A percentile compares a stretch with the other conserved stretches of the same genome.
phyloP scores from a whole-genome alignment of 2,329 filamentous ascomycete species.

The Cladosporium sp. region DNA sequence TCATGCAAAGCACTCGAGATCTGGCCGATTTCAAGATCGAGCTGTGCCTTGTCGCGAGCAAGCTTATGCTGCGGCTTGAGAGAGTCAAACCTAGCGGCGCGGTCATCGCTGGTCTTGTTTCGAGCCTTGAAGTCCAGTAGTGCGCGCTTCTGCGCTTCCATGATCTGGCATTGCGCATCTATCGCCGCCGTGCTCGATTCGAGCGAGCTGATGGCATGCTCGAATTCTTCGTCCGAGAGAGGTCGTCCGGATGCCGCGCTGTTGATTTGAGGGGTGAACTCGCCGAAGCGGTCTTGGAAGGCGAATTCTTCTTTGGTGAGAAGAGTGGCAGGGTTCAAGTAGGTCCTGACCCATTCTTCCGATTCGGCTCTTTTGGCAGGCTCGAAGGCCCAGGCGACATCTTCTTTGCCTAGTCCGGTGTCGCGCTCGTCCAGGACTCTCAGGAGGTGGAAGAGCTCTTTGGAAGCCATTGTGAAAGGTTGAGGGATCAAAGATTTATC shows the following conservation, averaged over 20 bases:
- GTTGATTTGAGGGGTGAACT: slow-evolving; percentile 19
- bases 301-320: slow-evolving; percentile 51
- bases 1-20: slow-evolving; percentile 34
- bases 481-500: background rate
- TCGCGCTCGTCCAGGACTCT: slow-evolving; percentile 49
- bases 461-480: slow-evolving; percentile 24
- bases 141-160: slow-evolving; percentile 65
- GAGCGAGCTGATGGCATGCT: slow-evolving; percentile 64
- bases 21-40: slow-evolving; percentile 43
- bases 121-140: slow-evolving; percentile 57
- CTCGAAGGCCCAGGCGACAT: slow-evolving; percentile 52
- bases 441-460: slow-evolving; percentile 44
- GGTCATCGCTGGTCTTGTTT: slow-evolving; percentile 20
- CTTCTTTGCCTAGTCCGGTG: slow-evolving; percentile 48
- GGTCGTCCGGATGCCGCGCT: slow-evolving; percentile 40
- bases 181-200: slow-evolving; percentile 65
- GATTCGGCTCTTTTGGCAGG: slow-evolving; percentile 44
- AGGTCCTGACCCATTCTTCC: slow-evolving; percentile 49
- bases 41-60: slow-evolving; percentile 45
- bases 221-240: slow-evolving; percentile 62
- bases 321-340: slow-evolving; percentile 49
- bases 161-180: slow-evolving; percentile 62
- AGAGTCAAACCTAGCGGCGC: slow-evolving; percentile 16
- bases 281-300: slow-evolving; percentile 17
- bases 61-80: slow-evolving; percentile 28